These are phyloP conservation scores for Gossypium mustelinum DNA, from an alignment of 345 rosid genomes.

Conservation along the genomic window DNA sequence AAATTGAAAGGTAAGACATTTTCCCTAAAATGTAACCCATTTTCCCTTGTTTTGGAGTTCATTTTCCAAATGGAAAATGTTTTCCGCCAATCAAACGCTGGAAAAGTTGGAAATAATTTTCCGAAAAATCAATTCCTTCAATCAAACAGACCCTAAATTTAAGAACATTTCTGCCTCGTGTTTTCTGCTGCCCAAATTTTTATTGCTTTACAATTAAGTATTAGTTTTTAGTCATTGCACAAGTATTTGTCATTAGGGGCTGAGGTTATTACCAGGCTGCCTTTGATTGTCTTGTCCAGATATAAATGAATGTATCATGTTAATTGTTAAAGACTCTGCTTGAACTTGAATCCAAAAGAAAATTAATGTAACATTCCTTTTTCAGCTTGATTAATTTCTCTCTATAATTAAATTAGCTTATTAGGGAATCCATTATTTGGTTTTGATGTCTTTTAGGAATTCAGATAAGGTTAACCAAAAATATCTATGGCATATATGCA, in stretches of 20 bases:
- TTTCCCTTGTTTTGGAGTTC: no score
- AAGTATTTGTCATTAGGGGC: slow-evolving; percentile 30
- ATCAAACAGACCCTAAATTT: no score
- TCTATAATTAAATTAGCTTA: neutral
- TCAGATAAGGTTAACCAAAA: slow-evolving; percentile 34
- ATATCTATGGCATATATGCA: slow-evolving; percentile 16
- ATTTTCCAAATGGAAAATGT: no score
- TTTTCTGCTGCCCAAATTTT: neutral
- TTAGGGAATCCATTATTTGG: neutral
- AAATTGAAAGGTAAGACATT: no score
- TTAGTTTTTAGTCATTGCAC: no score
- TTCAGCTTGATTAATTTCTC: neutral
- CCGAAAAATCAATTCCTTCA: no score
- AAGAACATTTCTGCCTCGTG: neutral
- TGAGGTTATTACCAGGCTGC: slow-evolving; percentile 61
- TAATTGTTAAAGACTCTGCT: slow-evolving; percentile 28
- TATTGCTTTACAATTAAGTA: no score
- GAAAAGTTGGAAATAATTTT: no score
- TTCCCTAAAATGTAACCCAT: no score
- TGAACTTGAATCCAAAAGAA: slow-evolving; percentile 29
- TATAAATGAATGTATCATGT: slow-evolving; percentile 49
- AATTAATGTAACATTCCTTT: neutral
- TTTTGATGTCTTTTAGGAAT: slow-evolving; percentile 13
- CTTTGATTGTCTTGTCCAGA: slow-evolving; percentile 32
- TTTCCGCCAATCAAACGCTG: no score